phyloP scores from a whole-genome alignment of 257 asterid species.

The Penstemon davidsonii region DNA sequence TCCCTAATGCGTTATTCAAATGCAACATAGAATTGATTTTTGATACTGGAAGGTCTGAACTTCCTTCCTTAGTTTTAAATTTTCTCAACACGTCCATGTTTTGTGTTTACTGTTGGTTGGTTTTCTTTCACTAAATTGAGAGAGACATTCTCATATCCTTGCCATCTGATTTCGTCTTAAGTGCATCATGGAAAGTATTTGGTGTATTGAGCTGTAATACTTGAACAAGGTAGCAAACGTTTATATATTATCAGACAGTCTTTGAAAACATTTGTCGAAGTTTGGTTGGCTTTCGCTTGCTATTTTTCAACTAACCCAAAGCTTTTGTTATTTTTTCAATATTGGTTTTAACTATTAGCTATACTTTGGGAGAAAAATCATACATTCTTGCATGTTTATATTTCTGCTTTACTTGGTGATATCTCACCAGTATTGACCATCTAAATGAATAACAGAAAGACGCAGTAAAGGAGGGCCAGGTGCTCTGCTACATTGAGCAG shows the following conservation, averaged over 20 bases:
- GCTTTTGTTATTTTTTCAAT: background rate
- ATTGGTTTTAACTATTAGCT: background rate
- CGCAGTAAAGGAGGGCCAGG: constrained; percentile 85
- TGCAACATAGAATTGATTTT: background rate
- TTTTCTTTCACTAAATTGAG: background rate
- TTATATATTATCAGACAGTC: too few species aligned
- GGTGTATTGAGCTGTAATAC: background rate
- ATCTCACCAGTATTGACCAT: constrained; percentile 13
- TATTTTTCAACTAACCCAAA: background rate
- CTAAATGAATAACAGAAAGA: constrained; percentile 59
- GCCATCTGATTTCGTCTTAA: background rate
- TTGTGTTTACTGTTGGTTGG: background rate
- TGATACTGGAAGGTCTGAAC: constrained; percentile 1
- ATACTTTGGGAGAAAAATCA: background rate
- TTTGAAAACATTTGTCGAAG: background rate
- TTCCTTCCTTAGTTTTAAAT: background rate
- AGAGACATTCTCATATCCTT: background rate
- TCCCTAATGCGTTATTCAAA: background rate
- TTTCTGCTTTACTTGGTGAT: constrained; percentile 6
- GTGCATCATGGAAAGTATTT: background rate
- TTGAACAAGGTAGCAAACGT: background rate
- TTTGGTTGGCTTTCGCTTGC: background rate
- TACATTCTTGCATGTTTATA: background rate
- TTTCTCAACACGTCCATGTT: background rate
- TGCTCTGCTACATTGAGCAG: constrained; percentile 87